Evolutionary conservation across 768 basidiomycete genomes (phyloP), one percentile per base, ranked within the genome.

Genomic region (Collybiopsis confluens): DNA sequence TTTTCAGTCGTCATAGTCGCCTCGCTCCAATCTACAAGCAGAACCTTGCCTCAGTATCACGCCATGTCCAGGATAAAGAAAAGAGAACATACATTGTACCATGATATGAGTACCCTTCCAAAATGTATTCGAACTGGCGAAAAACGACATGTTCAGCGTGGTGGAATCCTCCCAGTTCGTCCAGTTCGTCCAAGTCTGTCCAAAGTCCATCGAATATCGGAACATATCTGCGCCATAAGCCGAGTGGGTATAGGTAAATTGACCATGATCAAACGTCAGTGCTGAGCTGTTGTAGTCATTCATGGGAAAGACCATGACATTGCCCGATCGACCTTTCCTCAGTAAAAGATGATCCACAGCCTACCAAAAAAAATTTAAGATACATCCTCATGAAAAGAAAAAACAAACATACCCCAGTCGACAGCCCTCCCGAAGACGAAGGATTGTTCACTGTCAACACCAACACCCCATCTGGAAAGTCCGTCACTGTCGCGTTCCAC

Each of bases 31-130:
- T 97, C 90, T 92, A 33, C 30, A 33, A 33, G 13, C 5, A 33
- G 13, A 33, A 54, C 71, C 37, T 79, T 70, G 56, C 85, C 1
- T 11, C 11, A 28, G n/a, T 3, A 18, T 9, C 35, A 43, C 20
- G 42, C 10, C 18, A 7, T 43, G 9, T 9, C 20, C 23, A 4
- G n/a, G 9, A 1, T n/a, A 37, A 16, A 24, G 4, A 4, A 24
- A 40, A 9, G 24, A 13, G n/a, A 28, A 72, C 88, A 60, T 57
- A 92, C 90, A 96, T 74, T 97, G 92, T 30, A 96, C 79, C 70
- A 91, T 85, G 65, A 96, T 76, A 66, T 97, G 94, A 55, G 86
- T 68, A 4, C 94, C 94, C 1, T 68, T 51, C 94, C 94, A 97
- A 69, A 85, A 93, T 26, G 73, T 70, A 11, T 67, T 68, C 21